These are phyloP conservation scores for Trifolium pratense DNA, from an alignment of 306 rosid genomes.

Conservation along the genomic window DNA sequence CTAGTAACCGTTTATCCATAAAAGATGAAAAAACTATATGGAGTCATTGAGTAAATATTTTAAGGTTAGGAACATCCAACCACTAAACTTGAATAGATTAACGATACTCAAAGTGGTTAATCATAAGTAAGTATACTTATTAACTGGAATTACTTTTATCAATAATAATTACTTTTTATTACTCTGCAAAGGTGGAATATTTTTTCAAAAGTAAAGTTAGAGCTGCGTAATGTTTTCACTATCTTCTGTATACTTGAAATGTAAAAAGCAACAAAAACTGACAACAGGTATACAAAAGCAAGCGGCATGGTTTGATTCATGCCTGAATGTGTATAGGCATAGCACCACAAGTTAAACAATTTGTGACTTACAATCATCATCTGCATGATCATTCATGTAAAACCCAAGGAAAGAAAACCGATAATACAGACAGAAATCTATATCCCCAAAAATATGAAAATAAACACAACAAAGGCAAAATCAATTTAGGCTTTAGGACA, in stretches of 20 bases:
- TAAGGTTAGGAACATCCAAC: not conserved
- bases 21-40: conserved; percentile 18
- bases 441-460: conserved; percentile 30
- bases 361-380: not conserved
- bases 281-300: conserved; percentile 19
- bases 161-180: conserved; percentile 1
- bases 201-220: conserved; percentile 7
- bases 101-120: conserved; percentile 7
- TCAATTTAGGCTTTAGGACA: conserved; percentile 38
- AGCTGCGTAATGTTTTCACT: not conserved
- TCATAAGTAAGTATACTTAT: conserved; percentile 14
- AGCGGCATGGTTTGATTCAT: conserved; percentile 5
- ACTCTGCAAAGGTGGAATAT: conserved; percentile 27
- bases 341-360: conserved; percentile 16
- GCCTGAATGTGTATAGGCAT: conserved; percentile 16
- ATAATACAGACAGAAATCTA: conserved; percentile 20
- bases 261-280: conserved; percentile 32
- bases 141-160: conserved; percentile 6
- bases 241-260: conserved; percentile 18
- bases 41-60: conserved; percentile 21
- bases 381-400: conserved; percentile 10
- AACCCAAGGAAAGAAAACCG: not conserved
- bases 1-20: conserved; percentile 10
- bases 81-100: conserved; percentile 31
- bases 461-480: conserved; percentile 29